These are phyloP conservation scores for Fragilariopsis cylindrus DNA, from an alignment of 108 stramenopile genomes.

Conservation along the genomic window DNA sequence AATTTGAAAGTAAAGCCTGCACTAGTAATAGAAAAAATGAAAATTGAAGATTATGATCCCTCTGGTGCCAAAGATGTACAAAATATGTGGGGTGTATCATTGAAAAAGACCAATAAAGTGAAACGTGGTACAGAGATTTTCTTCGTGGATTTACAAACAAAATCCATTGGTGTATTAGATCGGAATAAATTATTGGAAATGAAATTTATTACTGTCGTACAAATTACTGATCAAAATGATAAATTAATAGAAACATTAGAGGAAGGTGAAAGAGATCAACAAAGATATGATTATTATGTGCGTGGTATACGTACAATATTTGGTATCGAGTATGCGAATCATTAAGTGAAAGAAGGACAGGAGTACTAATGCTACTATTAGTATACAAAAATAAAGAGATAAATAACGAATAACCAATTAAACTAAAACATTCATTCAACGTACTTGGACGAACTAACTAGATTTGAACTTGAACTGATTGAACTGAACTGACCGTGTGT, in stretches of 20 bases:
- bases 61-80: conserved; percentile 28
- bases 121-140: conserved; percentile 32
- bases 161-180: conserved; percentile 25
- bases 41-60: conserved; percentile 33
- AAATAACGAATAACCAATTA: no score
- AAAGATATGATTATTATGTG: conserved; percentile 26
- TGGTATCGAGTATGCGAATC: conserved; percentile 12
- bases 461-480: no score
- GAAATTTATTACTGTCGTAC: conserved; percentile 34
- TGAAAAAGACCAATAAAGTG: conserved; percentile 33
- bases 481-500: no score
- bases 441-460: no score
- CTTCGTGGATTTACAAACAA: conserved; percentile 37
- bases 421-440: no score
- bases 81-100: conserved; percentile 40
- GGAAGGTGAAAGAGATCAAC: conserved; percentile 21
- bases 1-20: conserved; percentile 35
- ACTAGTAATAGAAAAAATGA: conserved; percentile 28
- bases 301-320: conserved; percentile 22
- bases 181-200: conserved; percentile 28
- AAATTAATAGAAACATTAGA: conserved; percentile 24
- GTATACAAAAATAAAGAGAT: no score
- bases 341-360: no score
- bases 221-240: conserved; percentile 9
- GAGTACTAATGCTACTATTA: no score